Conservation (phyloP, 148 eudicot species). For the Vaccinium macrocarpon region DNA sequence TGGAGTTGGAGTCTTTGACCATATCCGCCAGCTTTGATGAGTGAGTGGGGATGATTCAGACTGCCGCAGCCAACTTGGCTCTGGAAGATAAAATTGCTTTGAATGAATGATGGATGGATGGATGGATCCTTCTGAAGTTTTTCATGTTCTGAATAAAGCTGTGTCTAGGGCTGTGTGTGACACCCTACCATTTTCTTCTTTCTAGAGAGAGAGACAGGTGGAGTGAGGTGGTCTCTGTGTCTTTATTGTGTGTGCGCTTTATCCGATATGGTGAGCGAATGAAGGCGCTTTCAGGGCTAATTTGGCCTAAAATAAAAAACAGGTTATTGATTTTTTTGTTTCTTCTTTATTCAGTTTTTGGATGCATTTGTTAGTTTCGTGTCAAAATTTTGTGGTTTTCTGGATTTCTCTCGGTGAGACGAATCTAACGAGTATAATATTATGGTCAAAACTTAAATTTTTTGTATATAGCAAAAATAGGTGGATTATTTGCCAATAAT, state of each 20-base stretch:
- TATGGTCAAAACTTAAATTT: too few relatives aligned
- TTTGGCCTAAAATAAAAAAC: too few relatives aligned
- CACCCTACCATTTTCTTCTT: constrained; percentile 11
- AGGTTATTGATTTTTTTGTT: too few relatives aligned
- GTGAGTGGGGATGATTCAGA: background rate
- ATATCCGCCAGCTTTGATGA: too few relatives aligned
- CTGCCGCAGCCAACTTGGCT: background rate
- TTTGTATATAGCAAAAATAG: too few relatives aligned
- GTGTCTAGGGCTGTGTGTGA: background rate
- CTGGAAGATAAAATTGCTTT: background rate
- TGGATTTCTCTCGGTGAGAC: too few relatives aligned
- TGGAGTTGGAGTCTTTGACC: too few relatives aligned
- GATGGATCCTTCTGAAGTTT: background rate
- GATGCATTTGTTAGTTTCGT: too few relatives aligned
- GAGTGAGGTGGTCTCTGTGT: background rate
- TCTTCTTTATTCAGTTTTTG: too few relatives aligned
- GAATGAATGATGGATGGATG: background rate
- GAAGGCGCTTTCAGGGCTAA: constrained; percentile 14
- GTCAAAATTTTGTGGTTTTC: too few relatives aligned
- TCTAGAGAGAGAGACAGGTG: background rate
- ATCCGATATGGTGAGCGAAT: constrained; percentile 3
- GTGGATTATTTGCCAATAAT: too few relatives aligned
- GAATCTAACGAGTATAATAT: too few relatives aligned
- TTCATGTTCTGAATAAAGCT: background rate
- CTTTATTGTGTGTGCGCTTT: background rate